Evolutionary conservation across 1,284 basidiomycete species (phyloP).

Genomic region (Sphagnurus paluster): DNA sequence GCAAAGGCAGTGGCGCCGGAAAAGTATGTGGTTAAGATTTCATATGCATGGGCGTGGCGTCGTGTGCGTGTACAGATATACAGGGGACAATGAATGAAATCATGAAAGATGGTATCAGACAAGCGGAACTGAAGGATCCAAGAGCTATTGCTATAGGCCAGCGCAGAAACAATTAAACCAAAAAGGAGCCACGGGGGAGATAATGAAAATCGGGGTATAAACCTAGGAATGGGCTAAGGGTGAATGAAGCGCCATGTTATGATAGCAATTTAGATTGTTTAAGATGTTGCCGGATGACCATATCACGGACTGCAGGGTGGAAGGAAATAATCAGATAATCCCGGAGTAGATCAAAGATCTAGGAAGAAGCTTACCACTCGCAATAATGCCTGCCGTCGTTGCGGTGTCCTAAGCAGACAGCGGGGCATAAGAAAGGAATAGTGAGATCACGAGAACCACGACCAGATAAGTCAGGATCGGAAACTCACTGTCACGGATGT

Average conservation of each 20-base stretch:
- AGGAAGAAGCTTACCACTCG: conserved; percentile 53
- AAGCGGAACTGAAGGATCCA: neutral
- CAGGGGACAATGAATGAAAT: neutral
- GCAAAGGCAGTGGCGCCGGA: neutral
- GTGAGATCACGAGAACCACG: neutral
- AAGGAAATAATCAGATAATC: conserved; percentile 6
- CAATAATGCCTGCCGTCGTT: conserved; percentile 76
- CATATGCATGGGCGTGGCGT: neutral
- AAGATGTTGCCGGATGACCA: conserved; percentile 68
- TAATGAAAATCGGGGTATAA: neutral
- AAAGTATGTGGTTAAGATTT: neutral
- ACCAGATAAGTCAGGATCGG: neutral
- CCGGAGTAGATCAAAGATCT: neutral
- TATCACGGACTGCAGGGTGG: conserved; percentile 55
- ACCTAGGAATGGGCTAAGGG: too few relatives aligned
- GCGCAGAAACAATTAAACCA: neutral
- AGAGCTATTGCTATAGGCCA: conserved; percentile 4
- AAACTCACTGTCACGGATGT: conserved; percentile 70
- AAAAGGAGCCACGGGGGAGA: too few relatives aligned
- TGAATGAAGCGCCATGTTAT: conserved; percentile 17
- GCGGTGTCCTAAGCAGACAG: conserved; percentile 55
- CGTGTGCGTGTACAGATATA: conserved; percentile 1
- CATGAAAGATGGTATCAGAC: neutral
- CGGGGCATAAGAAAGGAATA: neutral
- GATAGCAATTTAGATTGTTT: conserved; percentile 62